Base-by-base conservation (phyloP, 768 basidiomycete genomes). In the Pisolithus microcarpus region DNA sequence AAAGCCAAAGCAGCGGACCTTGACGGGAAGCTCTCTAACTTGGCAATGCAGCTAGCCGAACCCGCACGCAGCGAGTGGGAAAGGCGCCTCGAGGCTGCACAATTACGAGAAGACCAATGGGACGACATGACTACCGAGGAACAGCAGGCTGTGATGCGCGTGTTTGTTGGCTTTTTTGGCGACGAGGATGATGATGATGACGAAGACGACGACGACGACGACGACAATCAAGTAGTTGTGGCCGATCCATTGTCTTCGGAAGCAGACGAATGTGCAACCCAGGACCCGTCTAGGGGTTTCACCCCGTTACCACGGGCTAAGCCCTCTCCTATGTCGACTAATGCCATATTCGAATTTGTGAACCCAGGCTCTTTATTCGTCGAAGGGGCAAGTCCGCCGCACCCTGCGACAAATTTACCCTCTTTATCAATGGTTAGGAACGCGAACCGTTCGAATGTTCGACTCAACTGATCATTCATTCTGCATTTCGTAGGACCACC, bases 61-160 rank as follows among this genome's bases (percentile, higher is more conserved):
- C 67, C 65, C 5, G 65, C 65, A 24, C 65, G 67, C 36, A 26
- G n/a, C 0, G 65, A 67, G 61, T 67, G 65, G 65, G 67, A 66
- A n/a, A 61, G 54, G 39, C 66, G 65, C 42, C 65, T 67, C 43
- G 59, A 58, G 15, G 56, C 62, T 43, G 61, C 61, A 0, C 65
- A 65, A 24, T 46, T 67, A 6, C 56, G 51, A 5, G 66, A 66
- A 53, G 58, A 67, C 24, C 57, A 67, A 42, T 67, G 65, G 65
- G 39, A 54, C 46, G 61, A 66, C 46, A 68, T 68, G 61, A 53
- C 65, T 1, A 55, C 28, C 38, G 63, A 68, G 44, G 65, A 67
- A 43, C 67, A 67, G 34, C 66, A 67, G 16, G 54, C 43, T 6
- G 65, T 67, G 19, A 46, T 68, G 55, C 46, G 52, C 48, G 65